A percentile compares a stretch with the other conserved stretches of the same genome.
These are phyloP conservation scores for Grosmannia clavigera DNA, from an alignment of 2,329 filamentous ascomycete genomes.

Conservation along the genomic window DNA sequence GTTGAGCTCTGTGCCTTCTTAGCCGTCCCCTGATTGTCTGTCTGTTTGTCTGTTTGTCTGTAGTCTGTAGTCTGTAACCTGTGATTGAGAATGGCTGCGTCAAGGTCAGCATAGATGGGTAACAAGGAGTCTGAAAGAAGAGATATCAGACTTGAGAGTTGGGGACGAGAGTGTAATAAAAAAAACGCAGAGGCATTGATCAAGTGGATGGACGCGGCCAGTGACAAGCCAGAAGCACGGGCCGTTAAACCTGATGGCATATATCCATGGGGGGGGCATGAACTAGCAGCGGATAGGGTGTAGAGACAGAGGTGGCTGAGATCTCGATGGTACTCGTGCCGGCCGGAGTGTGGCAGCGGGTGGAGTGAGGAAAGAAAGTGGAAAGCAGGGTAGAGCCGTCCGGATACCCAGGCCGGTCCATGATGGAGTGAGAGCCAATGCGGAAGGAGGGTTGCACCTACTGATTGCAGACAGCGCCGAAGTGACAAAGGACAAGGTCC, in stretches of 20 bases:
- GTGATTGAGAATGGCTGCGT: background rate
- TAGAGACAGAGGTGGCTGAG: background rate
- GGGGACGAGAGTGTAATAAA: background rate
- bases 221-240: background rate
- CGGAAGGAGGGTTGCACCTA: background rate
- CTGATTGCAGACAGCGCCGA: no score
- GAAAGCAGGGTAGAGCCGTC: background rate
- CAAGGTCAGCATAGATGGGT: background rate
- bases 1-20: background rate
- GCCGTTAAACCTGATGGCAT: background rate
- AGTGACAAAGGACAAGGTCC: background rate
- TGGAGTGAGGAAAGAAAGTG: background rate
- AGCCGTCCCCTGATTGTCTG: background rate
- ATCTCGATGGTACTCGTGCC: background rate
- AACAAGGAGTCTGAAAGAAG: background rate
- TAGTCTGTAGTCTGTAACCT: background rate
- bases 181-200: background rate
- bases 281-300: background rate
- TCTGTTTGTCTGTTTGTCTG: background rate
- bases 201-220: background rate
- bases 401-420: background rate
- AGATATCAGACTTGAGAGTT: background rate
- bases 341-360: background rate
- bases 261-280: background rate
- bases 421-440: background rate